phyloP scores from a whole-genome alignment of 768 basidiomycete species.

The Termitomyces sp. region DNA sequence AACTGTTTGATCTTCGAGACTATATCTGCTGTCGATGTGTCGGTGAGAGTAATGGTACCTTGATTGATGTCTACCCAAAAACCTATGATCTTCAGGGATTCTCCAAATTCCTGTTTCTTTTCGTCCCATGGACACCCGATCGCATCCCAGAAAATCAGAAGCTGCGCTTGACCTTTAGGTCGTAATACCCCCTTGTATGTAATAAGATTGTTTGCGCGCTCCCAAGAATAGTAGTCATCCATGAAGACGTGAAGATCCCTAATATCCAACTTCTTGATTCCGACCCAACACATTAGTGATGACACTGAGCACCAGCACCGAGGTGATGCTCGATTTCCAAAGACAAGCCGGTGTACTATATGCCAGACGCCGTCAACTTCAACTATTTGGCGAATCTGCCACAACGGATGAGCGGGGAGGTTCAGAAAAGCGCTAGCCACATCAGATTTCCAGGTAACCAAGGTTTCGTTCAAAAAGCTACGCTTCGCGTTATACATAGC shows the following conservation, averaged over 20 bases:
- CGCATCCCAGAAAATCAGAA: slow-evolving; percentile 24
- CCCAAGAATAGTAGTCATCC: slow-evolving; percentile 11
- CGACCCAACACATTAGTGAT: slow-evolving; percentile 17
- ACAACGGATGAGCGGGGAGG: slow-evolving; percentile 28
- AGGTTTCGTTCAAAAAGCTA: slow-evolving; percentile 16
- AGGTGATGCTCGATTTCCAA: slow-evolving; percentile 18
- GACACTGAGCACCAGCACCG: slow-evolving; percentile 11
- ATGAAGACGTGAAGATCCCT: slow-evolving; percentile 23
- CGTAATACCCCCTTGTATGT: neutral
- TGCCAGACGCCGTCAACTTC: slow-evolving; percentile 18
- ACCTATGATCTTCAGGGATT: slow-evolving; percentile 26
- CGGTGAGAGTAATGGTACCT: slow-evolving; percentile 11
- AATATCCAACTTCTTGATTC: slow-evolving; percentile 19
- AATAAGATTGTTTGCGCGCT: neutral
- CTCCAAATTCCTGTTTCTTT: slow-evolving; percentile 24
- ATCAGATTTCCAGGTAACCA: slow-evolving; percentile 25
- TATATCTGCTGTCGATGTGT: slow-evolving; percentile 9
- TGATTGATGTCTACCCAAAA: slow-evolving; percentile 24
- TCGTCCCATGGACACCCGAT: slow-evolving; percentile 25
- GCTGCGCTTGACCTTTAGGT: slow-evolving; percentile 19
- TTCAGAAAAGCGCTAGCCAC: slow-evolving; percentile 27
- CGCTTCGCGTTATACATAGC: slow-evolving; percentile 11
- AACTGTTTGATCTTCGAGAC: slow-evolving; percentile 3
- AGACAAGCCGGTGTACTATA: slow-evolving; percentile 25
- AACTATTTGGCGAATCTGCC: slow-evolving; percentile 30